phyloP scores from a whole-genome alignment of 441 rosid genomes.

The Sinapis alba region DNA sequence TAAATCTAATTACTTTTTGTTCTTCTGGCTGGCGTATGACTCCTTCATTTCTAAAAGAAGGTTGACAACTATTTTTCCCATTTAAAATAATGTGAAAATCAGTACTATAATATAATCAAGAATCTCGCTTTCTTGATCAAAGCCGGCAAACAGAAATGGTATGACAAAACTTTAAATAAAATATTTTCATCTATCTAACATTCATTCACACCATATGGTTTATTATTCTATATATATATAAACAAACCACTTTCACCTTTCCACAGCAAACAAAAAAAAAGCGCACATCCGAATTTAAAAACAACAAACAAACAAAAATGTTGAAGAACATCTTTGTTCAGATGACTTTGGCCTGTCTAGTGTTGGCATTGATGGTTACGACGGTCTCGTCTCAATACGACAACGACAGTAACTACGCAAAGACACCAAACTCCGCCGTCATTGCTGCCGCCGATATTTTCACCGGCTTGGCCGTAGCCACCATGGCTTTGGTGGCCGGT shows the following conservation, averaged over 20 bases:
- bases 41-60: too few relatives aligned
- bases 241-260: neutral
- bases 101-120: neutral
- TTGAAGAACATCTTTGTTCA: neutral
- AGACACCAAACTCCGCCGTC: conserved; percentile 8
- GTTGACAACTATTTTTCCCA: neutral
- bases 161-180: neutral
- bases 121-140: neutral
- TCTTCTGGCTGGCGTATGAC: neutral
- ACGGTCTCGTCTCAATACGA: conserved; percentile 17
- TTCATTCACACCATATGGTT: neutral
- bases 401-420: neutral
- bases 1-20: neutral
- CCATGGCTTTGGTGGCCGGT: conserved; percentile 22
- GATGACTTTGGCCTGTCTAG: conserved; percentile 5
- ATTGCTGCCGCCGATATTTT: neutral
- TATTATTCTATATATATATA: neutral
- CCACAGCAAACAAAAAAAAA: neutral
- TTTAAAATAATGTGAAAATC: neutral
- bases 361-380: conserved; percentile 10
- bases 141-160: neutral
- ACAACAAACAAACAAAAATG: neutral
- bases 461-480: conserved; percentile 19
- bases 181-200: neutral
- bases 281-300: neutral